These are phyloP conservation scores for Candida ovalis DNA, from an alignment of 805 yeast genomes.

Conservation along the genomic window DNA sequence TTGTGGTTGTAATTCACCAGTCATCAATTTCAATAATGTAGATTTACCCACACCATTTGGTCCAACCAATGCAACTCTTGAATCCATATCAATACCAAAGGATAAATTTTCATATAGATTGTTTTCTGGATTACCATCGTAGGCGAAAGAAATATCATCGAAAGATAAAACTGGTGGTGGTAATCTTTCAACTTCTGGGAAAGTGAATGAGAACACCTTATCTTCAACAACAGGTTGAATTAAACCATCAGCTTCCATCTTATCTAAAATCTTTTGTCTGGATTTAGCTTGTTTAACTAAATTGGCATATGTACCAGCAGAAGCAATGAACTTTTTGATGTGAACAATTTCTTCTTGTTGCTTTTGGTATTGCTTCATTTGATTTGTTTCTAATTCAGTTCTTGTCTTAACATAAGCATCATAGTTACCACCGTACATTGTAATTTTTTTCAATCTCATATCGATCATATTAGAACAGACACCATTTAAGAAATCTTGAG, in stretches of 20 bases:
- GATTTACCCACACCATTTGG: conserved; percentile 99
- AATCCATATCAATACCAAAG: conserved; percentile 99
- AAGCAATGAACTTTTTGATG: conserved; percentile 97
- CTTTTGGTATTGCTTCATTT: conserved; percentile 94
- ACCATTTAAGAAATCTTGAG: conserved; percentile 99
- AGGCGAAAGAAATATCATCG: conserved; percentile 90
- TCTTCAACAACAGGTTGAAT: conserved; percentile 91
- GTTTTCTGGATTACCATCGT: conserved; percentile 78
- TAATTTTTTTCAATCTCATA: conserved; percentile 80
- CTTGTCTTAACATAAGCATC: conserved; percentile 96
- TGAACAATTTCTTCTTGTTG: conserved; percentile 99
- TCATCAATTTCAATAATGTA: conserved; percentile 92
- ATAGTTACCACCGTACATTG: conserved; percentile 94
- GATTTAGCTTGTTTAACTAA: conserved; percentile 98
- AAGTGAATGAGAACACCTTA: conserved; percentile 88
- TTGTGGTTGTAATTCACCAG: conserved; percentile 88
- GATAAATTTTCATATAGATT: conserved; percentile 86
- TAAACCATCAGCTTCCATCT: conserved; percentile 99
- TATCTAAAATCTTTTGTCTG: conserved; percentile 97
- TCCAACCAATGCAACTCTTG: conserved; percentile 95
- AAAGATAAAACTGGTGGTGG: conserved; percentile 99
- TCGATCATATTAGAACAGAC: conserved; percentile 98
- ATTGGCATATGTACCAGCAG: conserved; percentile 99
- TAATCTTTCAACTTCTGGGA: conserved; percentile 92
- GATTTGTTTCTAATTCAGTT: conserved; percentile 89